Percentiles rank a stretch among this genome's conserved stretches.
Evolutionary conservation across 768 basidiomycete genomes (phyloP).

Genomic region (Lentinula sp.): DNA sequence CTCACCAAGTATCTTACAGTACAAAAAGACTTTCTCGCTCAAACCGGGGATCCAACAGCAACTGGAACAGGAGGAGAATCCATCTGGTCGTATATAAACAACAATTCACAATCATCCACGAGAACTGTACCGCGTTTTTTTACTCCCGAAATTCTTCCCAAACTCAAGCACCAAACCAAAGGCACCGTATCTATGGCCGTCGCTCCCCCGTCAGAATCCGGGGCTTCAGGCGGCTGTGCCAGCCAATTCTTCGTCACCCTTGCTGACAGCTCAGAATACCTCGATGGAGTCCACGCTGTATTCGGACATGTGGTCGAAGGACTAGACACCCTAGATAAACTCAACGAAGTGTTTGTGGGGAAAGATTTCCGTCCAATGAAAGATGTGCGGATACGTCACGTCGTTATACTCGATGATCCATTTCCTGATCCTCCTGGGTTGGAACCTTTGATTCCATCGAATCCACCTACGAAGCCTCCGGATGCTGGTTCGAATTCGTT

Average conservation of each 20-base stretch:
- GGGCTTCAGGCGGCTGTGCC: slow-evolving; percentile 69
- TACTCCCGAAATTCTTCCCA: slow-evolving; percentile 72
- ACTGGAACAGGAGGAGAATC: slow-evolving; percentile 93
- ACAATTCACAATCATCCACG: slow-evolving; percentile 13
- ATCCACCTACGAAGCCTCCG: slow-evolving; percentile 74
- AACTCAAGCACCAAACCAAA: slow-evolving; percentile 74
- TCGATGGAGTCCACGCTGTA: slow-evolving; percentile 89
- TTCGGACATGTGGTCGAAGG: slow-evolving; percentile 97
- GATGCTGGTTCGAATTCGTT: slow-evolving; percentile 66
- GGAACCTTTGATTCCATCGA: slow-evolving; percentile 56
- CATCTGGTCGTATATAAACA: slow-evolving; percentile 71
- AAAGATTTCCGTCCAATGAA: slow-evolving; percentile 87
- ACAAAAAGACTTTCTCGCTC: slow-evolving; percentile 95
- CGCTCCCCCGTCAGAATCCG: slow-evolving; percentile 68
- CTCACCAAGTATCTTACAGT: slow-evolving; percentile 41
- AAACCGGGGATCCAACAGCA: slow-evolving; percentile 93
- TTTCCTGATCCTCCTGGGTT: slow-evolving; percentile 78
- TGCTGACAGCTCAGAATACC: slow-evolving; percentile 85
- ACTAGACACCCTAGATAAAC: slow-evolving; percentile 81
- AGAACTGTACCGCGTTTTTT: slow-evolving; percentile 68
- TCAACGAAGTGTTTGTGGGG: slow-evolving; percentile 90
- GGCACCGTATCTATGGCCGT: slow-evolving; percentile 99
- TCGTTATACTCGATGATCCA: slow-evolving; percentile 95
- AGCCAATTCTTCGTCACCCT: slow-evolving; percentile 98
- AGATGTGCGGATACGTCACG: slow-evolving; percentile 91